Evolutionary conservation across 768 basidiomycete genomes (phyloP), one percentile per base, ranked within the genome.

Genomic region (Coprinopsis strossmayeri): DNA sequence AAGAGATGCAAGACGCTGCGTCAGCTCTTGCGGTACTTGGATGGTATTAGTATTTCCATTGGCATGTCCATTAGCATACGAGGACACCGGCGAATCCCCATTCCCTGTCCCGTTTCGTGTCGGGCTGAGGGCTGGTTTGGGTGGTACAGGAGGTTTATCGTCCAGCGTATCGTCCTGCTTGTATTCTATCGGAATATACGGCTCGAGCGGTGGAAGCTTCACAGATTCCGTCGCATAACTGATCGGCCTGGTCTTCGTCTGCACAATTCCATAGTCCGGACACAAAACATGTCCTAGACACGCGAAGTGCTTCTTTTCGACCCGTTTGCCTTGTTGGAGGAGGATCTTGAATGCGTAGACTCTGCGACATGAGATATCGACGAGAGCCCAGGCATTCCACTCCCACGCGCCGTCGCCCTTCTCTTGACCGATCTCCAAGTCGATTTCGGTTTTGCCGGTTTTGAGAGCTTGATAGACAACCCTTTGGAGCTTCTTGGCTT

Each of bases 321-420:
- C 61, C 17, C 49, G 55, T 13, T 58, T 56, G 5, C 64, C 62
- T 53, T 68, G 61, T 15, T 59, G 56, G 24, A 71, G 28, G 27
- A 69, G 56, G 26, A 71, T 57, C 50, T 71, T 71, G 60, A 71
- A 64, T 2, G 66, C 70, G 35, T 71, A 71, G 5, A 71, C 66
- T 0, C 65, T 55, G 15, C 63, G 60, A 51, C 69, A 71, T 15
- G 67, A 68, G 23, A 67, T 60, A 46, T 71, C 69, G 23, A 71
- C 59, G 32, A 71, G 55, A 3, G 69, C 70, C 59, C 59, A 71
- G 2, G 63, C 64, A 1, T 57, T 55, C 70, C 70, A 70, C 42
- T 66, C 61, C 66, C 67, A 71, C 21, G 55, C 59, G 0, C 64
- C 64, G 27, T 55, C 45, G 13, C 58, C 53, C 35, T 55, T 60